Conservation (phyloP, 1,284 basidiomycete genomes). For the Fomitopsis schrenkii region DNA sequence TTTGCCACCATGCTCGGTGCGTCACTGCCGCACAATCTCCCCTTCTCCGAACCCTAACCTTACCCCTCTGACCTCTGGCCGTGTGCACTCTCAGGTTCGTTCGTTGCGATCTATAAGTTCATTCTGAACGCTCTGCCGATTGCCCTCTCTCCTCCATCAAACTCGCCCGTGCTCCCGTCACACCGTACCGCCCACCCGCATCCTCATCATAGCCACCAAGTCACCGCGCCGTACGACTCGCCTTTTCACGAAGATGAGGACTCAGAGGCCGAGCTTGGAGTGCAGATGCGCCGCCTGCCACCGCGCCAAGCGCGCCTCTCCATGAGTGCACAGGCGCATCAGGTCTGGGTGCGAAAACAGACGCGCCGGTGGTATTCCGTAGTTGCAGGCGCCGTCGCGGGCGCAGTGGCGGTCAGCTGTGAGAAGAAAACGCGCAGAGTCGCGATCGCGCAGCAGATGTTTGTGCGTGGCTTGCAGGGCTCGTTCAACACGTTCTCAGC, state of each 20-base stretch:
- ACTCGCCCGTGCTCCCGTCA: conserved; percentile 3
- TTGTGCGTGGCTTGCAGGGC: conserved; percentile 85
- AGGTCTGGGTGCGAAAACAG: conserved; percentile 58
- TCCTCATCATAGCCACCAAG: conserved; percentile 33
- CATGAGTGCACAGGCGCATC: conserved; percentile 56
- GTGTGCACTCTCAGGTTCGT: conserved; percentile 49
- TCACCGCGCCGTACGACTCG: conserved; percentile 8
- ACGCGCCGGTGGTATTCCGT: conserved; percentile 86
- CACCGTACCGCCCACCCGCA: conserved; percentile 15
- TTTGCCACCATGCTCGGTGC: conserved; percentile 84
- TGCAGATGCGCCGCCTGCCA: conserved; percentile 13
- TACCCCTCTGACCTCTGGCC: neutral
- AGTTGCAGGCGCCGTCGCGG: conserved; percentile 80
- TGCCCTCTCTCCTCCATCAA: conserved; percentile 50
- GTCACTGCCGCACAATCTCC: neutral
- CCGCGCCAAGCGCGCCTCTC: conserved; percentile 50
- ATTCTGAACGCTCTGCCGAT: conserved; percentile 82
- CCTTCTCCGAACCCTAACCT: conserved; percentile 1
- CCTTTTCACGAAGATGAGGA: conserved; percentile 19
- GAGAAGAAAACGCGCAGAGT: conserved; percentile 70
- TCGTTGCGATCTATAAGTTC: conserved; percentile 79
- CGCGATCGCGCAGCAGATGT: conserved; percentile 87
- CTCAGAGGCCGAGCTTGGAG: conserved; percentile 12
- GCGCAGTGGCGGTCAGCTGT: conserved; percentile 79
- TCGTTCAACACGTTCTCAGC: conserved; percentile 74